These are phyloP conservation scores for Ceratocystiopsis brevicomis DNA, from an alignment of 2,329 filamentous ascomycete species.

Conservation along the genomic window DNA sequence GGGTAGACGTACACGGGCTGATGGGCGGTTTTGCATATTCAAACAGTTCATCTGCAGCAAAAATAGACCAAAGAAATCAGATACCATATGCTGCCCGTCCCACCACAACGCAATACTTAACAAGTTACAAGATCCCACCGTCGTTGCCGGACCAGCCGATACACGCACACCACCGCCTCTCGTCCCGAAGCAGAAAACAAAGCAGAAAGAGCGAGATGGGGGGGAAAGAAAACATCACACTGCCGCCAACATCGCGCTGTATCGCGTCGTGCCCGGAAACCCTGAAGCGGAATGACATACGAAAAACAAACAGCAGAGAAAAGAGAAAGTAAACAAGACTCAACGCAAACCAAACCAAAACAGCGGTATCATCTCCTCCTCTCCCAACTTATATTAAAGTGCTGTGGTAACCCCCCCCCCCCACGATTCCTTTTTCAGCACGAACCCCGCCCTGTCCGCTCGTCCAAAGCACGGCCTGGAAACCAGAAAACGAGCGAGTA, in stretches of 20 bases:
- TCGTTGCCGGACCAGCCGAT: constrained; percentile 4
- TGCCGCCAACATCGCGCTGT: not conserved
- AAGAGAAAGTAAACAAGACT: not conserved
- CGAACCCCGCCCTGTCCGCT: no score
- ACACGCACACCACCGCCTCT: not conserved
- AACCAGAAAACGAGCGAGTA: not conserved
- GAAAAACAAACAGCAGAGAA: not conserved
- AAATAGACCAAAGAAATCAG: not conserved
- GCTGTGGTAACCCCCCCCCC: no score
- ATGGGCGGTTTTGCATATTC: no score
- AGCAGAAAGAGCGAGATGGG: no score
- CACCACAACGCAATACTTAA: not conserved
- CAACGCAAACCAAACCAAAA: not conserved
- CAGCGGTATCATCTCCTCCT: no score
- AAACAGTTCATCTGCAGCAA: no score
- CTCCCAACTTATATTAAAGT: not conserved
- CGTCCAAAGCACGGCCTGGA: no score
- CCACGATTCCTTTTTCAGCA: no score
- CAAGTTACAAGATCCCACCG: not conserved
- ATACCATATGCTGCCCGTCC: not conserved
- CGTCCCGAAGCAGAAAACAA: not conserved
- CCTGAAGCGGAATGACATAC: not conserved
- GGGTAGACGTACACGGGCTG: no score
- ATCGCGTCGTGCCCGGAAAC: not conserved
- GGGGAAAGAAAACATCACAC: not conserved